These are phyloP conservation scores for Suillus decipiens DNA, from an alignment of 768 basidiomycete species.

Conservation along the genomic window DNA sequence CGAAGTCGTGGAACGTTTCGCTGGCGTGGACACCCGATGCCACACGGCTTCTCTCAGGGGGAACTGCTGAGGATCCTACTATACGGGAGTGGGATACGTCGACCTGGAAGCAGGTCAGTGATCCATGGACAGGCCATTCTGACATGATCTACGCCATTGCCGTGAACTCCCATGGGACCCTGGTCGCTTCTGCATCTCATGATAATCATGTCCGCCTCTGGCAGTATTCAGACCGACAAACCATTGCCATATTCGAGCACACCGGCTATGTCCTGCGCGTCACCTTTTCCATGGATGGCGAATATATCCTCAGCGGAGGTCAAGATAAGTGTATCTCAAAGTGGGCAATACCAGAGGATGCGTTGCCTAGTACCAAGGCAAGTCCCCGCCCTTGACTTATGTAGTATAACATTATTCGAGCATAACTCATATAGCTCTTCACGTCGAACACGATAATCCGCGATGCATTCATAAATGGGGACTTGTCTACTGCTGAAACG, in stretches of 20 bases:
- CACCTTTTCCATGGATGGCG: neutral
- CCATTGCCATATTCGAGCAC: neutral
- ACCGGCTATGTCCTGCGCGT: neutral
- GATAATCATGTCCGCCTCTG: constrained; percentile 1
- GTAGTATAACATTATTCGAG: neutral
- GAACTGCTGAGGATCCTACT: neutral
- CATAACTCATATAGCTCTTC: neutral
- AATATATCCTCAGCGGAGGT: neutral
- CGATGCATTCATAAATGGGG: neutral
- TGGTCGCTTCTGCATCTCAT: neutral
- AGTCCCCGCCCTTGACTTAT: neutral
- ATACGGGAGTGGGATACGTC: constrained; percentile 2
- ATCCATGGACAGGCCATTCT: neutral
- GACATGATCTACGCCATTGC: neutral
- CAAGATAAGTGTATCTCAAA: neutral
- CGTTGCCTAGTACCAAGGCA: neutral
- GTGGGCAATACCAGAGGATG: neutral
- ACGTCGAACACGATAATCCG: neutral
- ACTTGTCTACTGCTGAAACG: neutral
- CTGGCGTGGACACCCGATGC: neutral
- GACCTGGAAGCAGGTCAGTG: constrained; percentile 1
- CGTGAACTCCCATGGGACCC: neutral
- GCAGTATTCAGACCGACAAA: neutral
- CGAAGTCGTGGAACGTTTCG: neutral
- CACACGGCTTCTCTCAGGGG: neutral